phyloP scores from a whole-genome alignment of 148 eudicot genomes.

The Rhododendron mucronatum region DNA sequence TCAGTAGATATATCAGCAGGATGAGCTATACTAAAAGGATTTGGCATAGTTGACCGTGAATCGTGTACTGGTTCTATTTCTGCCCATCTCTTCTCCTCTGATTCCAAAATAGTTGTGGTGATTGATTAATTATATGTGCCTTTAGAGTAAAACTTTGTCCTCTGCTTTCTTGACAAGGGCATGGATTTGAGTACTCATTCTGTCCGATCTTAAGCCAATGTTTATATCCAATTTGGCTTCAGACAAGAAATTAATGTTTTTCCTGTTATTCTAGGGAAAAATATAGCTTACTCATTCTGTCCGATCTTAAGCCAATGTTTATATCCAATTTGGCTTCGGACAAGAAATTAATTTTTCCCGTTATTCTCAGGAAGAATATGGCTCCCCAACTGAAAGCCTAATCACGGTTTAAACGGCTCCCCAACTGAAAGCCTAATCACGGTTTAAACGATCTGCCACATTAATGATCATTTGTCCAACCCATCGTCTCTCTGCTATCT shows the following conservation, averaged over 20 bases:
- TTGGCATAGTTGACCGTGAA: background rate
- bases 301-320: background rate
- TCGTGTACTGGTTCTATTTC: background rate
- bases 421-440: background rate
- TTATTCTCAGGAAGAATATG: background rate
- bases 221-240: background rate
- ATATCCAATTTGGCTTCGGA: background rate
- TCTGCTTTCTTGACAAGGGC: background rate
- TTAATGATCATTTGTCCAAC: background rate
- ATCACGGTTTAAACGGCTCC: background rate
- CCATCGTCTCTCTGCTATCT: background rate
- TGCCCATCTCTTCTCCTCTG: background rate
- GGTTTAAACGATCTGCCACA: background rate
- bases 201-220: background rate
- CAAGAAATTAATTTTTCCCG: background rate
- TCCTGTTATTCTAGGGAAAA: background rate
- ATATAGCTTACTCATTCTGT: background rate
- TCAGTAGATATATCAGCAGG: background rate
- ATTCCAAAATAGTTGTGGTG: background rate
- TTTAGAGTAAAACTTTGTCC: background rate
- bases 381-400: background rate
- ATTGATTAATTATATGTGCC: background rate
- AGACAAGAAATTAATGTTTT: background rate
- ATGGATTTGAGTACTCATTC: background rate
- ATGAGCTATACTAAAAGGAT: background rate